Percentiles rank a stretch among this genome's conserved stretches.
Evolutionary conservation across 257 asterid species (phyloP).

Genomic region (Osmanthus fragrans): DNA sequence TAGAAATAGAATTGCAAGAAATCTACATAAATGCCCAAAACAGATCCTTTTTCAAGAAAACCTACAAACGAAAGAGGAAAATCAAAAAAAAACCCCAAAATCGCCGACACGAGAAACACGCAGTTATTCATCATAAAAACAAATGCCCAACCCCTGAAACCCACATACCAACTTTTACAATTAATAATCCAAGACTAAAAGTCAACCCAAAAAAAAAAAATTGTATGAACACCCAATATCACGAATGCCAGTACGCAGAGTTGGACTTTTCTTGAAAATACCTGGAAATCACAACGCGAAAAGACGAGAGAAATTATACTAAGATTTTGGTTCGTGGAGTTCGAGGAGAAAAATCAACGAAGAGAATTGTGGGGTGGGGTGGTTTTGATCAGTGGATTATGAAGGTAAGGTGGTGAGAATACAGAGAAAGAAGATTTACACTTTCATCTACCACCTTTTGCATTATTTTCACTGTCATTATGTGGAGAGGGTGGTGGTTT

Average conservation of each 20-base stretch:
- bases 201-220: conserved; percentile 21
- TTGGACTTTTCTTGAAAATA: background rate
- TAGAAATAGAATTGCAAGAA: conserved; percentile 12
- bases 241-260: conserved; percentile 7
- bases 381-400: conserved; percentile 27
- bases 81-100: conserved; percentile 5
- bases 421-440: conserved; percentile 43
- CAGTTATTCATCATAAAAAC: conserved; percentile 10
- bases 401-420: conserved; percentile 40
- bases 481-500: conserved; percentile 30
- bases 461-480: conserved; percentile 53
- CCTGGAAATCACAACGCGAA: conserved; percentile 1
- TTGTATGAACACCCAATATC: conserved; percentile 1
- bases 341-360: conserved; percentile 31
- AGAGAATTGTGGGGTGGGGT: background rate
- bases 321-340: conserved; percentile 40
- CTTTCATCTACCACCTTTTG: conserved; percentile 99
- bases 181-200: conserved; percentile 5
- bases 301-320: conserved; percentile 1
- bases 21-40: conserved; percentile 12
- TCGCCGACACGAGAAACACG: conserved; percentile 9
- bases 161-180: conserved; percentile 17
- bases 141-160: conserved; percentile 1
- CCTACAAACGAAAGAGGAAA: conserved; percentile 17
- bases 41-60: conserved; percentile 10